phyloP scores from a whole-genome alignment of 805 yeast species.

The Wickerhamomyces xylosicus region DNA sequence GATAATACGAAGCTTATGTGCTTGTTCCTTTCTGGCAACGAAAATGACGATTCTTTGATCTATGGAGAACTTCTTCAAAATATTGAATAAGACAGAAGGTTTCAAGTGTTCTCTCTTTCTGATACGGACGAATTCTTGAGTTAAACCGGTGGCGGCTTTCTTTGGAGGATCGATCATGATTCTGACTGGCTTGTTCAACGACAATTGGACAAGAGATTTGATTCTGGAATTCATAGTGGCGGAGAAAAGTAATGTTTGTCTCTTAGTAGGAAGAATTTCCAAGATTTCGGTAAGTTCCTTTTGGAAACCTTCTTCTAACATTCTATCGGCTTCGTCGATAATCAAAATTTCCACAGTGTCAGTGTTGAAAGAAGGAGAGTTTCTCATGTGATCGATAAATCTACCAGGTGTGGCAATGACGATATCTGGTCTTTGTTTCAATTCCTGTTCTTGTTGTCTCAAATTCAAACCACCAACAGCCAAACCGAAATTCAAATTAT shows the following conservation, averaged over 20 bases:
- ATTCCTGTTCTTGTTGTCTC: slow-evolving; percentile 91
- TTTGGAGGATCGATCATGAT: slow-evolving; percentile 96
- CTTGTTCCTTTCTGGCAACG: slow-evolving; percentile 84
- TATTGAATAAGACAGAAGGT: slow-evolving; percentile 70
- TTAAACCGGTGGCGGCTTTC: slow-evolving; percentile 81
- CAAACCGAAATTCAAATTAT: slow-evolving; percentile 74
- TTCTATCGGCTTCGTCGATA: slow-evolving; percentile 97
- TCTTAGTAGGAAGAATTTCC: slow-evolving; percentile 74
- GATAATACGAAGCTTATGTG: slow-evolving; percentile 74
- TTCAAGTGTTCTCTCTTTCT: slow-evolving; percentile 80
- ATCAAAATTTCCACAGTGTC: slow-evolving; percentile 89
- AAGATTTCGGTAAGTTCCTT: slow-evolving; percentile 87
- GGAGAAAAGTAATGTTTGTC: slow-evolving; percentile 90
- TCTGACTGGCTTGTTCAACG: slow-evolving; percentile 84
- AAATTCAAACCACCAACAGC: slow-evolving; percentile 98
- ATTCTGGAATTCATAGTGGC: slow-evolving; percentile 97
- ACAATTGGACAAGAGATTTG: slow-evolving; percentile 76
- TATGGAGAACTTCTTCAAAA: slow-evolving; percentile 58
- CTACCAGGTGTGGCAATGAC: slow-evolving; percentile 99
- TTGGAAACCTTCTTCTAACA: slow-evolving; percentile 98
- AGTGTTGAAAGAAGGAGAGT: slow-evolving; percentile 85
- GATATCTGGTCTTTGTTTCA: slow-evolving; percentile 87
- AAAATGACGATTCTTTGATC: slow-evolving; percentile 74
- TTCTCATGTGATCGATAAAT: slow-evolving; percentile 91
- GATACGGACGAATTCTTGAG: slow-evolving; percentile 90